These are phyloP conservation scores for Pseudogymnoascus sp. DNA, from an alignment of 2,329 filamentous ascomycete genomes.

Conservation along the genomic window DNA sequence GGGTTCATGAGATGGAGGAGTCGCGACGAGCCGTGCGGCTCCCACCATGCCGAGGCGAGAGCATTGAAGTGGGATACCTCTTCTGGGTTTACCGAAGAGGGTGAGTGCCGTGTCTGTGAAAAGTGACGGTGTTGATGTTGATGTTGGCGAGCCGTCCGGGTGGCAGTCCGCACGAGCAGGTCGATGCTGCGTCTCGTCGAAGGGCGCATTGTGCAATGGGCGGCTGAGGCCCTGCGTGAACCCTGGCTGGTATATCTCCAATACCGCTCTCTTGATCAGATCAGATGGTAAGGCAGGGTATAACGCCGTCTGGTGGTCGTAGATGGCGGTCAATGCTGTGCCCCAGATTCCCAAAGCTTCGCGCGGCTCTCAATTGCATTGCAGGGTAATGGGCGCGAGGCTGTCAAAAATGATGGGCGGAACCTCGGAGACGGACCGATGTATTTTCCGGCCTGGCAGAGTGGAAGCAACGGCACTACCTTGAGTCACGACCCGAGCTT, in stretches of 20 bases:
- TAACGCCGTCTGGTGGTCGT: slow-evolving; percentile 5
- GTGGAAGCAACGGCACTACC: neutral
- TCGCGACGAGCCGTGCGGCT: slow-evolving; percentile 83
- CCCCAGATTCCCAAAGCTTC: neutral
- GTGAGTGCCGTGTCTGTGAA: slow-evolving; percentile 18
- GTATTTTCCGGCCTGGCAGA: neutral
- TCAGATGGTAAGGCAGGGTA: neutral
- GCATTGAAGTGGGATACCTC: slow-evolving; percentile 93
- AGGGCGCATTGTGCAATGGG: slow-evolving; percentile 1
- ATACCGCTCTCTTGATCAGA: neutral
- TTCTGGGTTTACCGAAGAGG: slow-evolving; percentile 70
- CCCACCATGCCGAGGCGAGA: slow-evolving; percentile 94
- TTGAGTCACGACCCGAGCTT: slow-evolving; percentile 5
- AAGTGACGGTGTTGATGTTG: slow-evolving; percentile 2
- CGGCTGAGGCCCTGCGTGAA: neutral
- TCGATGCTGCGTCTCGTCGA: neutral
- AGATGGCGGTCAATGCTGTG: slow-evolving; percentile 3
- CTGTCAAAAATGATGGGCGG: slow-evolving; percentile 4
- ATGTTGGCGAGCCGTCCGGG: neutral
- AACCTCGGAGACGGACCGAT: neutral
- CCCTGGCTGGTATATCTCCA: slow-evolving; percentile 1
- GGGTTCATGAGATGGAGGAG: slow-evolving; percentile 98
- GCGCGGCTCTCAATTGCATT: neutral
- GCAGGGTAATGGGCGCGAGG: neutral
- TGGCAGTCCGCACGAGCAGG: neutral